These are phyloP conservation scores for Lipomyces orientalis DNA, from an alignment of 805 yeast species.

Conservation along the genomic window DNA sequence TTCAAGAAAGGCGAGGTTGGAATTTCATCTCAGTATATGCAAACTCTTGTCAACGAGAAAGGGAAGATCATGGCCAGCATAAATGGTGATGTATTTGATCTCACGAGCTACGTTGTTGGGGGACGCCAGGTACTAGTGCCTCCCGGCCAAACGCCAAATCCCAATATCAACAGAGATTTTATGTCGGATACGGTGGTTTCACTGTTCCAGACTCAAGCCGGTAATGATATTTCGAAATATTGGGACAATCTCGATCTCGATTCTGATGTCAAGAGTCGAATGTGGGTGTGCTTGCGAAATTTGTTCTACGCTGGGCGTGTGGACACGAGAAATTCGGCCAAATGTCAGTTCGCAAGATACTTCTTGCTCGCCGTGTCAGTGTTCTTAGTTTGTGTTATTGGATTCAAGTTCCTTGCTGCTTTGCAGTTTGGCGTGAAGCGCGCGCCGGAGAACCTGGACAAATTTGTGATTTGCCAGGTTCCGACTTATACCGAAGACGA, in stretches of 20 bases:
- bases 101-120: conserved; percentile 48
- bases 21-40: conserved; percentile 45
- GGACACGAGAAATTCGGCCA: conserved; percentile 49
- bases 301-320: conserved; percentile 50
- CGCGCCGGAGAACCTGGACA: conserved; percentile 49
- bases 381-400: conserved; percentile 48
- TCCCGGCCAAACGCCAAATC: conserved; percentile 39
- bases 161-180: conserved; percentile 43
- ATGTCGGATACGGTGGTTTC: conserved; percentile 43
- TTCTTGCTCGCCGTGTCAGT: conserved; percentile 49
- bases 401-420: conserved; percentile 50
- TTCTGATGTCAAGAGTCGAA: conserved; percentile 39
- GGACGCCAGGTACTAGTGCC: conserved; percentile 45
- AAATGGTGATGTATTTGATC: conserved; percentile 49
- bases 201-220: conserved; percentile 46
- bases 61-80: conserved; percentile 45
- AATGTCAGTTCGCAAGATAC: conserved; percentile 51
- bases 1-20: conserved; percentile 49
- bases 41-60: conserved; percentile 44
- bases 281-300: conserved; percentile 48
- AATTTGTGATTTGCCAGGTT: conserved; percentile 52
- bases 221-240: conserved; percentile 46
- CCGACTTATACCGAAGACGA: conserved; percentile 70
- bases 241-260: conserved; percentile 41
- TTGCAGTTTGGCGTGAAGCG: conserved; percentile 47